Evolutionary conservation across 106 monocot genomes (phyloP).

Genomic region (Dendrobium officinale): DNA sequence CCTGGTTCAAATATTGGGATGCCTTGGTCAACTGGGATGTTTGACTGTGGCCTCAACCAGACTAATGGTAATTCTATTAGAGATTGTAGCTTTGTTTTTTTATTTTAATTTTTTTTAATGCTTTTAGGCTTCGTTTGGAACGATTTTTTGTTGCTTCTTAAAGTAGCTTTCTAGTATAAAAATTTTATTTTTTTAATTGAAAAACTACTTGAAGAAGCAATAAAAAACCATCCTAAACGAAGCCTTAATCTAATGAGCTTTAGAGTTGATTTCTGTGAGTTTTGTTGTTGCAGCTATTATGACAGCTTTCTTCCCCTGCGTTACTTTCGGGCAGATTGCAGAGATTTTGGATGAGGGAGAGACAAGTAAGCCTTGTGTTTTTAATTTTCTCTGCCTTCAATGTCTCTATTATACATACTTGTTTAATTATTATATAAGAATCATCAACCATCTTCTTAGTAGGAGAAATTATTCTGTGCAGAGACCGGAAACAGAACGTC

Average conservation of each 20-base stretch:
- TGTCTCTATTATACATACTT: too few species aligned
- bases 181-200: too few species aligned
- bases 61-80: constrained; percentile 12
- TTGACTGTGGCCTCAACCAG: constrained; percentile 16
- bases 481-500: too few species aligned
- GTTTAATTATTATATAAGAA: too few species aligned
- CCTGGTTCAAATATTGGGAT: constrained; percentile 2
- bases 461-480: too few species aligned
- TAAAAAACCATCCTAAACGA: too few species aligned
- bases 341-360: constrained; percentile 53
- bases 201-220: too few species aligned
- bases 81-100: neutral
- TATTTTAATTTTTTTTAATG: neutral
- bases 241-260: neutral
- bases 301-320: constrained; percentile 60
- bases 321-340: constrained; percentile 59
- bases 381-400: neutral
- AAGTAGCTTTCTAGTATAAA: too few species aligned
- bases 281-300: constrained; percentile 18
- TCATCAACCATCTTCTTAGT: too few species aligned
- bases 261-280: neutral
- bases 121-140: too few species aligned
- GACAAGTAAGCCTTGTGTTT: constrained; percentile 25
- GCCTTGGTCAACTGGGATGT: constrained; percentile 24
- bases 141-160: too few species aligned